A percentile compares a stretch with the other conserved stretches of the same genome.
Evolutionary conservation across 2,329 filamentous ascomycete species (phyloP).

Genomic region (Cadophora gregata): DNA sequence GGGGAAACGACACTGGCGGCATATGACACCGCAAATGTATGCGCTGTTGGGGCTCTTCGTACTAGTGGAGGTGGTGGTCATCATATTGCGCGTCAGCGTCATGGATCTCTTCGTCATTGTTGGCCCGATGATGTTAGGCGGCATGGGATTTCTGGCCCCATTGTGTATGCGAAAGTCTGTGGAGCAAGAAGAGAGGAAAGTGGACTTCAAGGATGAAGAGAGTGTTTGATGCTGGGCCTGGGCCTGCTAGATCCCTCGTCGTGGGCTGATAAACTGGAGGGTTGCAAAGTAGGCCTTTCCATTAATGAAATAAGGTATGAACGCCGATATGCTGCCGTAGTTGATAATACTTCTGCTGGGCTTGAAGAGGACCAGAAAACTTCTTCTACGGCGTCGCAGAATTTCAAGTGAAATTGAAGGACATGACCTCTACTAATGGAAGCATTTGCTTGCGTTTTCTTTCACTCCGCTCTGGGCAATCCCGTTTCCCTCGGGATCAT

Average conservation of each 20-base stretch:
- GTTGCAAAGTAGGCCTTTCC: background rate
- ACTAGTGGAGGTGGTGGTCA: background rate
- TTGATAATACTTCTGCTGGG: background rate
- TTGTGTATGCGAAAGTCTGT: background rate
- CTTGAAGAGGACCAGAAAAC: background rate
- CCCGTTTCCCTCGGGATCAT: too few relatives aligned
- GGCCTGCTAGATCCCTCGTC: too few relatives aligned
- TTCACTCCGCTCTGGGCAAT: too few relatives aligned
- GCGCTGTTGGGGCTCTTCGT: background rate
- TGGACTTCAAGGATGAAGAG: background rate
- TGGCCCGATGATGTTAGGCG: background rate
- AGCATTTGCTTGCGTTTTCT: too few relatives aligned
- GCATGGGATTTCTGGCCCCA: slow-evolving; percentile 1
- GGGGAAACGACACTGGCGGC: slow-evolving; percentile 2
- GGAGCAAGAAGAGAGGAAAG: background rate
- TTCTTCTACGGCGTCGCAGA: too few relatives aligned
- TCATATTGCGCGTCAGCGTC: background rate
- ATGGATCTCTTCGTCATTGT: slow-evolving; percentile 5
- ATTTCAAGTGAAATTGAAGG: too few relatives aligned
- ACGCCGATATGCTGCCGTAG: too few relatives aligned
- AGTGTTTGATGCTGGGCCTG: background rate
- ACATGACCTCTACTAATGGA: too few relatives aligned
- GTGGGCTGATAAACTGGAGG: background rate
- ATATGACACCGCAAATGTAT: slow-evolving; percentile 9
- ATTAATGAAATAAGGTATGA: background rate